Percentiles rank a stretch among this genome's conserved stretches.
These are phyloP conservation scores for Sporothrix dimorphospora DNA, from an alignment of 2,329 filamentous ascomycete genomes.

Conservation along the genomic window DNA sequence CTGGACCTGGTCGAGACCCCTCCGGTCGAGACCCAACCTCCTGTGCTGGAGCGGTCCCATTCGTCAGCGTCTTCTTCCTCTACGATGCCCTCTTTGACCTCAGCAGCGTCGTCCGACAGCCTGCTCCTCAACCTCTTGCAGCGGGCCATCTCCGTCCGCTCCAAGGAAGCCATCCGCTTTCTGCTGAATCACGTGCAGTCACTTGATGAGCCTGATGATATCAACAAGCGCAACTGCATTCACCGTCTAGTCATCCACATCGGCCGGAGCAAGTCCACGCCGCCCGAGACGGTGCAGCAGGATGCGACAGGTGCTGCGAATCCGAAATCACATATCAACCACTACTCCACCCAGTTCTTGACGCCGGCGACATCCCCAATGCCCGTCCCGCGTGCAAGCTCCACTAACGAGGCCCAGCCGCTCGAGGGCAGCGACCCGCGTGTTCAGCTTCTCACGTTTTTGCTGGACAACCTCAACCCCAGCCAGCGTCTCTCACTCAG, in stretches of 20 bases:
- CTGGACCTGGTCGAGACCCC: constrained; percentile 39
- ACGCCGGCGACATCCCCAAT: constrained; percentile 74
- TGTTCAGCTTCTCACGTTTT: constrained; percentile 65
- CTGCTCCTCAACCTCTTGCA: constrained; percentile 81
- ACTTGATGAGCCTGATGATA: constrained; percentile 85
- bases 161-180: constrained; percentile 69
- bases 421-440: constrained; percentile 72
- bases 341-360: constrained; percentile 72
- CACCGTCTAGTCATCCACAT: constrained; percentile 92
- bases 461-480: constrained; percentile 69
- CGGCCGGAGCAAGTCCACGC: constrained; percentile 67
- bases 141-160: constrained; percentile 71
- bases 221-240: constrained; percentile 91
- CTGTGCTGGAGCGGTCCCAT: background rate
- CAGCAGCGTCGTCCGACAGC: constrained; percentile 52
- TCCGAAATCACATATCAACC: constrained; percentile 51
- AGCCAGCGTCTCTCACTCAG: constrained; percentile 70
- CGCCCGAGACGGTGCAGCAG: constrained; percentile 52
- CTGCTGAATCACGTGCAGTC: constrained; percentile 70
- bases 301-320: constrained; percentile 48
- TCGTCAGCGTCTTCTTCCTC: constrained; percentile 6
- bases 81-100: background rate
- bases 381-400: constrained; percentile 62
- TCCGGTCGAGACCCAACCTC: background rate
- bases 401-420: constrained; percentile 68